Evolutionary conservation across 768 basidiomycete species (phyloP), one percentile per base, ranked within the genome.

Genomic region (Tulasnella sp.): DNA sequence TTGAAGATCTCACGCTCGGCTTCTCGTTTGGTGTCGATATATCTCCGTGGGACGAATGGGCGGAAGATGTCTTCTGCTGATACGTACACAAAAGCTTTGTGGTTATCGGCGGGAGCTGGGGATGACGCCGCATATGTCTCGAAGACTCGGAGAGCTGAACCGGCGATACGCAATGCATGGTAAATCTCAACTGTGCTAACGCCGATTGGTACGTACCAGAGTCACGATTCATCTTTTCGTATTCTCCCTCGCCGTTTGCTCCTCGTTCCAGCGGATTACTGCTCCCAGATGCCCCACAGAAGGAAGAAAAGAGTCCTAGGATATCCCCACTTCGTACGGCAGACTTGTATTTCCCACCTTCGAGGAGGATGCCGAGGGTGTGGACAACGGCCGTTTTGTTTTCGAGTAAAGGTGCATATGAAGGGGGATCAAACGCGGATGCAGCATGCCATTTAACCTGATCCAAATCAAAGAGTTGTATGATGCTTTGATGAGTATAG

Each of bases 61-160:
- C 89, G 82, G 72, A 83, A 92, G 49, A 95, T 81, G 69, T 94
- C 91, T 68, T 95, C 95, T 4, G 96, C 96, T 51, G 96, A 99
- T 59, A 99, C 77, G 73, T 88, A 98, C 42, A 98, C 78, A 71
- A 99, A 98, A 1, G 74, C 68, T 10, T 67, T 60, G 62, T 2
- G 3, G 41, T 7, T 7, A 63, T 47, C 5, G 60, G 45, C 10
- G 50, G 51, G 27, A 15, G 34, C 7, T n/a, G 58, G 9, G 63
- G 47, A 17, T 65, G 61, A 3, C 48, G 61, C 24, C 75, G 71
- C 21, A 86, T 65, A 88, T 4, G 88, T 81, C 67, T 88, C 80
- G 67, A 91, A 87, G 44, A 93, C 86, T 38, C 79, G 77, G 55
- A 88, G 70, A 26, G 85, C 90, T 85, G 71, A 60, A 63, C 24